Evolutionary conservation across 2,329 filamentous ascomycete species (phyloP).

Genomic region (Claviceps pusilla): DNA sequence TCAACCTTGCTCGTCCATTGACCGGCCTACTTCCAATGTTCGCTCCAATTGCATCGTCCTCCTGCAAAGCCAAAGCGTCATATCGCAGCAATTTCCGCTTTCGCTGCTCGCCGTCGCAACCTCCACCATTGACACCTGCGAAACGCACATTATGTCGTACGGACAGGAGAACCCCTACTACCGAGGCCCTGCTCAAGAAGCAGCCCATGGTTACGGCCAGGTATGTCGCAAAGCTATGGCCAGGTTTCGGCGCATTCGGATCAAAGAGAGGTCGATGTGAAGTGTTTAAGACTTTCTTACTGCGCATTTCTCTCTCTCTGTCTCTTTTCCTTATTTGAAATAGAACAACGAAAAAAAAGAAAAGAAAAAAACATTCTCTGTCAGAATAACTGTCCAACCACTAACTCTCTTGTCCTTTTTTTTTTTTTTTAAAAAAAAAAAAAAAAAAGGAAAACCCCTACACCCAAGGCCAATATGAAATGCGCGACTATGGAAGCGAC

Average conservation of each 20-base stretch:
- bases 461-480: conserved; percentile 33
- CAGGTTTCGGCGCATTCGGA: conserved; percentile 1
- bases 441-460: not conserved
- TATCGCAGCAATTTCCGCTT: conserved; percentile 1
- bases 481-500: conserved; percentile 32
- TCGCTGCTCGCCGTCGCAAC: not conserved
- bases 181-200: conserved; percentile 10
- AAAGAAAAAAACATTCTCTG: no score
- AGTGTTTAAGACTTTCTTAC: no score
- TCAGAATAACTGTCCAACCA: not conserved
- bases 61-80: not conserved
- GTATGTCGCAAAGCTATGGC: conserved; percentile 1
- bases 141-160: conserved; percentile 10
- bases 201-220: conserved; percentile 8
- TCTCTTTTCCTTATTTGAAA: no score
- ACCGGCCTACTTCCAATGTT: not conserved
- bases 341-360: no score
- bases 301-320: no score
- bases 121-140: not conserved
- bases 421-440: no score
- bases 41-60: conserved; percentile 1
- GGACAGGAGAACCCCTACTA: conserved; percentile 12
- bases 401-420: not conserved
- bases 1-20: not conserved
- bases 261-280: no score